A percentile compares a stretch with the other conserved stretches of the same genome.
Evolutionary conservation across 2,329 filamentous ascomycete genomes (phyloP).

Genomic region (Aquanectria penicillioides): DNA sequence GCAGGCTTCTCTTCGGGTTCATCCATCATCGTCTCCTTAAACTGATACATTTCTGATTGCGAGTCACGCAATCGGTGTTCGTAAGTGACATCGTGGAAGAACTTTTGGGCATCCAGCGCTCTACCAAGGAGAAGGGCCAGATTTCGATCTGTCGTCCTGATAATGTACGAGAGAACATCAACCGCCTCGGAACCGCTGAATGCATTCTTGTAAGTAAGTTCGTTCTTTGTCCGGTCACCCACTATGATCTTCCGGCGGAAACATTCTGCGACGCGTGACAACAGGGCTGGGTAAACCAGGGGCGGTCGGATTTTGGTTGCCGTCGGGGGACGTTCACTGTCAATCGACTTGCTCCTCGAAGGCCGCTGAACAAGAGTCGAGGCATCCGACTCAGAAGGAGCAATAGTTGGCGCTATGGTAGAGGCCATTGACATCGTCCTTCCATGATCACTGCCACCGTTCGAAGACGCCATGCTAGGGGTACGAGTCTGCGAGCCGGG

Average conservation of each 20-base stretch:
- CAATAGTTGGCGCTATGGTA: slow-evolving; percentile 76
- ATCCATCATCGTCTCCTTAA: slow-evolving; percentile 91
- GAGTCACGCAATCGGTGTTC: slow-evolving; percentile 95
- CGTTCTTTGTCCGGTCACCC: slow-evolving; percentile 94
- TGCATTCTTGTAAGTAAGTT: slow-evolving; percentile 94
- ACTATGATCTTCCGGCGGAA: slow-evolving; percentile 90
- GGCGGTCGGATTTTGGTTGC: slow-evolving; percentile 75
- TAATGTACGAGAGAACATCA: slow-evolving; percentile 94
- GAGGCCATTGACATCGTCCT: slow-evolving; percentile 95
- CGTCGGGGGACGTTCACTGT: slow-evolving; percentile 66
- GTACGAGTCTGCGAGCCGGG: slow-evolving; percentile 67
- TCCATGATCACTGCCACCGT: slow-evolving; percentile 55
- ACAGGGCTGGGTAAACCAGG: slow-evolving; percentile 90
- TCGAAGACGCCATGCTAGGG: slow-evolving; percentile 70
- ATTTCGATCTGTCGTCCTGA: slow-evolving; percentile 95
- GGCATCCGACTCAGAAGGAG: slow-evolving; percentile 67
- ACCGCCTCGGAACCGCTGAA: slow-evolving; percentile 97
- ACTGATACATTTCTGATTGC: slow-evolving; percentile 95
- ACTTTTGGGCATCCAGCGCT: slow-evolving; percentile 95
- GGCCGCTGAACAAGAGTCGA: slow-evolving; percentile 62
- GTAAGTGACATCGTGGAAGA: slow-evolving; percentile 99
- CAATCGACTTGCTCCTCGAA: slow-evolving; percentile 66
- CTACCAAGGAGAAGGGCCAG: slow-evolving; percentile 89
- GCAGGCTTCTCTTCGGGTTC: slow-evolving; percentile 74
- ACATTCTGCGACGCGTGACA: slow-evolving; percentile 92